Evolutionary conservation across 2,329 filamentous ascomycete genomes (phyloP).

Genomic region (Cladosporium sp.): DNA sequence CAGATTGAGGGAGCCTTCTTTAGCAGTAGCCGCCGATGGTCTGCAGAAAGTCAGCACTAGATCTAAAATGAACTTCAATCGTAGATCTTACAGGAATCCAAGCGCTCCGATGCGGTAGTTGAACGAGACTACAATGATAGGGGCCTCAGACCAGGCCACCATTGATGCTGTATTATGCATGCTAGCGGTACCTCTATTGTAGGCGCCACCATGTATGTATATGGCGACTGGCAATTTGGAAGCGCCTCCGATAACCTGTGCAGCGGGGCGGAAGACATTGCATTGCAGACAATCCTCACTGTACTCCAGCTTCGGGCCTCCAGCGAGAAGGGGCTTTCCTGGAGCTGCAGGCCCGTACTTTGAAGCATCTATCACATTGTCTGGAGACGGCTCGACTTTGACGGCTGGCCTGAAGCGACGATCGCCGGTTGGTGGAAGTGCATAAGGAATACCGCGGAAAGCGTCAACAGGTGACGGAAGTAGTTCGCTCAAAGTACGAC

Average conservation of each 20-base stretch:
- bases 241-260: constrained; percentile 22
- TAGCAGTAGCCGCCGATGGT: constrained; percentile 53
- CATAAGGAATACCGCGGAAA: constrained; percentile 15
- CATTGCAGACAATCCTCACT: constrained; percentile 60
- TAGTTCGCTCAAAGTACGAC: constrained; percentile 10
- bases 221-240: constrained; percentile 55
- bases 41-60: neutral
- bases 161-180: constrained; percentile 63
- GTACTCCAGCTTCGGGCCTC: constrained; percentile 16
- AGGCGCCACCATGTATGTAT: constrained; percentile 64
- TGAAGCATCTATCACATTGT: constrained; percentile 12
- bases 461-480: constrained; percentile 5
- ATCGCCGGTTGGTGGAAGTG: constrained; percentile 14
- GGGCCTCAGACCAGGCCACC: constrained; percentile 52
- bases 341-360: constrained; percentile 12
- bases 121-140: constrained; percentile 58
- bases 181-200: constrained; percentile 50
- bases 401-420: constrained; percentile 10
- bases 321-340: constrained; percentile 13
- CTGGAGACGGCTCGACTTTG: neutral
- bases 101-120: constrained; percentile 66
- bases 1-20: constrained; percentile 52
- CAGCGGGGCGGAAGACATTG: constrained; percentile 56
- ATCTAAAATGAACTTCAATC: neutral
- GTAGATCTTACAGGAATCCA: constrained; percentile 57